Evolutionary conservation across 2,329 filamentous ascomycete species (phyloP).

Genomic region (Ceratocystis smalleyi): DNA sequence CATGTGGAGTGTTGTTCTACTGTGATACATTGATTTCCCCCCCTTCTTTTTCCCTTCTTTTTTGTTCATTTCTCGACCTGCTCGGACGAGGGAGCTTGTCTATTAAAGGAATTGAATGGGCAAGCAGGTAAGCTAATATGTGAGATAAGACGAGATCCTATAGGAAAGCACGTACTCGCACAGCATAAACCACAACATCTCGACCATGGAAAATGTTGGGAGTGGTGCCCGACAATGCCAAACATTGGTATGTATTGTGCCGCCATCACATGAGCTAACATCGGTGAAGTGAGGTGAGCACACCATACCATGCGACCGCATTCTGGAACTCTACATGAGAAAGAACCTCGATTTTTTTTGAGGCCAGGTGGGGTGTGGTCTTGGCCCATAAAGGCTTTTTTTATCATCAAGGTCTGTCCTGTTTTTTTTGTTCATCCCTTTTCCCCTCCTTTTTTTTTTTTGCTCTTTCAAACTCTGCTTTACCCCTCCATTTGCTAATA

Average conservation of each 20-base stretch:
- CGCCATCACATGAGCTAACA: neutral
- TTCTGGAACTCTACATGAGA: neutral
- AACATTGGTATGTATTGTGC: neutral
- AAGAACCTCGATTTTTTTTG: neutral
- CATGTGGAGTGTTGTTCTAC: no score
- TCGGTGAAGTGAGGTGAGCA: neutral
- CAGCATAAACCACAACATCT: neutral
- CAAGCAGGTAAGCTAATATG: neutral
- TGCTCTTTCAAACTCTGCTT: neutral
- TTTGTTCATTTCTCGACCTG: no score
- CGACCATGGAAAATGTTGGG: neutral
- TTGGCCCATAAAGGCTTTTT: neutral
- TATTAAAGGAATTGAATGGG: no score
- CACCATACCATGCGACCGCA: neutral
- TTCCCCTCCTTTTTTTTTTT: neutral
- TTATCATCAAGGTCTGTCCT: neutral
- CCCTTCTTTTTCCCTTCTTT: no score
- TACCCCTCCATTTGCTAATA: neutral
- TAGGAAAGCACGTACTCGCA: neutral
- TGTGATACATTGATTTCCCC: no score
- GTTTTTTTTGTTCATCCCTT: neutral
- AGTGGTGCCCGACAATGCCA: neutral
- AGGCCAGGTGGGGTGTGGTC: neutral
- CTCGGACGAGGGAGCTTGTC: no score
- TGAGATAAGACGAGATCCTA: neutral